Base-by-base conservation (phyloP, 495 filamentous ascomycete genomes). In the Neurospora tetraspora region DNA sequence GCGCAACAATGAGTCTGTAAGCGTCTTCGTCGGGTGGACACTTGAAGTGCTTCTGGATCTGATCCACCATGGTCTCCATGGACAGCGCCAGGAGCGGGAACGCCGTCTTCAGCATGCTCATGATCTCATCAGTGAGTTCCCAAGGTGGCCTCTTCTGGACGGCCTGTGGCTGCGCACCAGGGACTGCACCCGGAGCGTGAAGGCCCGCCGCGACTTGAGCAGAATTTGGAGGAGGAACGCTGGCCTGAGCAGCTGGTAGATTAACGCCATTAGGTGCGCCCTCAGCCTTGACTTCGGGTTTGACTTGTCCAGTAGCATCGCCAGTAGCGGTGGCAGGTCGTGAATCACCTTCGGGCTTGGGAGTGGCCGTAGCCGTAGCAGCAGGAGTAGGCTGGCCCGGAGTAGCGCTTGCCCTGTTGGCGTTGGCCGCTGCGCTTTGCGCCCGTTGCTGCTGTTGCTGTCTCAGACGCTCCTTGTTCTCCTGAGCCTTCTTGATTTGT, bases 21-120 rank as follows among this genome's bases (percentile, higher is more conserved):
- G 96, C 96, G 82, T 99, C 96, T 78, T 99, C 96, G 76, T 99
- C 96, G 0, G 95, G 94, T 37, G 94, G 95, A 78, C 95, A 98
- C 80, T 98, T 98, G 88, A 98, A 98, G 81, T 98, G 91, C 86
- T 97, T 98, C 81, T 92, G 89, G 75, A 98, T 97, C 82, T 97
- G 94, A 78, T 99, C 96, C 39, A 97, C 94, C 95, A 99, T 98
- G 1, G 94, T 96, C 83, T 99, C 96, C 94, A 99, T 98, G 3
- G 96, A 98, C 40, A 98, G 84, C 4, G 96, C 95, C 73, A 99
- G 90, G 45, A 99, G 85, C 23, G 96, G 96, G 84, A 98, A 98
- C 0, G 94, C 94, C 16, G 94, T 97, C 84, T 98, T 98, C 68
- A 99, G 88, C 38, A 91, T 90, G 40, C 92, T 91, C 88, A 96